Evolutionary conservation across 2,329 filamentous ascomycete genomes (phyloP), one percentile per base, ranked within the genome.

Genomic region (Aspergillus ustus): DNA sequence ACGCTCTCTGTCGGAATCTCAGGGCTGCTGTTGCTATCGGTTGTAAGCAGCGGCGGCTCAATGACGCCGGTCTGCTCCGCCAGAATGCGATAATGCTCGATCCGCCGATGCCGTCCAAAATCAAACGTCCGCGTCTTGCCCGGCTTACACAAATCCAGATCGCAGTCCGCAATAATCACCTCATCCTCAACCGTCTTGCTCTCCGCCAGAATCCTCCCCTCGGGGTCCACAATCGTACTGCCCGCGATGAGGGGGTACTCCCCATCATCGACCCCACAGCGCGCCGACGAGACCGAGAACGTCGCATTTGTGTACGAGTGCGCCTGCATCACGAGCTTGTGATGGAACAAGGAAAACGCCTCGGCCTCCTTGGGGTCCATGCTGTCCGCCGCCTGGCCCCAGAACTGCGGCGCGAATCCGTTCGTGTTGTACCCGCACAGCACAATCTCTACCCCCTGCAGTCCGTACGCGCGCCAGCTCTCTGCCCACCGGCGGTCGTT

Each of bases 401-500:
- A 79, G 6, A 81, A 74, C 61, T 81, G 77, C 20, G 81, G 80
- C 44, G 82, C 82, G 65, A 78, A 83, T 0, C 78, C 77, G 4
- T 80, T 80, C 2, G 82, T 84, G 69, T 84, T 85, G 69, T 83
- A 85, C 1, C 83, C 83, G 52, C 81, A 82, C 58, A 79, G 70
- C 4, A 82, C 69, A 7, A 84, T 65, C 69, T 84, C 82, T 2
- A 78, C 78, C 7, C 82, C 82, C 66, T 85, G 82, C 7, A 85
- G 73, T 0, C 83, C 82, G 64, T 84, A 82, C 19, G 75, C 75
- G 37, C 84, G 72, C 83, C 84, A 86, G 0, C 78, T 80, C 66
- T 85, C 84, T 1, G 81, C 76, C 84, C 83, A 85, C 7, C 83
- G 75, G 4, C 83, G 72, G 69, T 85, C 83, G 65, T 85, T 86